A percentile compares a stretch with the other conserved stretches of the same genome.
Conservation (phyloP, 495 filamentous ascomycete species). For the Penicillium paradoxum region DNA sequence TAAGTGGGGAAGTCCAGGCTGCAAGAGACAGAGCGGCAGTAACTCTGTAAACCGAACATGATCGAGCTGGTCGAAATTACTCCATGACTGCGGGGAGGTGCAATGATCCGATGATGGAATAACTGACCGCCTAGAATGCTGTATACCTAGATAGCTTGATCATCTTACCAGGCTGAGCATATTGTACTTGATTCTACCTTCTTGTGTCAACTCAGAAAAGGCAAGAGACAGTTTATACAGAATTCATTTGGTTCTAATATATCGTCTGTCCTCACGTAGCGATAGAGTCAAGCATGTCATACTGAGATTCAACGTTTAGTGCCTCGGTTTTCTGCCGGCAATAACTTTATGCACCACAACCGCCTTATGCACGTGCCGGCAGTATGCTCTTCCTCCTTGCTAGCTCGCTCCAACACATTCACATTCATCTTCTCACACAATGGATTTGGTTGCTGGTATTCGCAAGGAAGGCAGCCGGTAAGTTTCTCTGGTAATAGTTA, state of each 20-base stretch:
- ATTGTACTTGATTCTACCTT: no score
- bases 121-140: slow-evolving; percentile 16
- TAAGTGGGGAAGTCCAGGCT: neutral
- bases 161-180: no score
- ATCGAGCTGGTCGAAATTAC: slow-evolving; percentile 12
- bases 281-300: no score
- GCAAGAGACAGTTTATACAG: no score
- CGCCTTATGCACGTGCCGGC: neutral
- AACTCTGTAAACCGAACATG: slow-evolving; percentile 13
- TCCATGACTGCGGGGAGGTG: slow-evolving; percentile 14
- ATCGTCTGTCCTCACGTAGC: no score
- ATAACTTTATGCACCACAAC: neutral
- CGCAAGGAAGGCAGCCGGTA: slow-evolving; percentile 87
- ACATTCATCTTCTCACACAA: slow-evolving; percentile 25
- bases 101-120: slow-evolving; percentile 20
- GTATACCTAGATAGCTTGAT: no score
- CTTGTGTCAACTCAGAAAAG: no score
- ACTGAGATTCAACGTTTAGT: no score
- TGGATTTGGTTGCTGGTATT: slow-evolving; percentile 92
- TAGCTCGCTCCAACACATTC: neutral
- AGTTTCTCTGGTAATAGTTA: slow-evolving; percentile 2
- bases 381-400: neutral
- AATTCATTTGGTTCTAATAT: no score
- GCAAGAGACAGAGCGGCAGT: neutral
- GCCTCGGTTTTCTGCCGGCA: neutral